Evolutionary conservation across 192 early-diverging fungal genomes (phyloP).

Genomic region (Backusella mclennaniae): DNA sequence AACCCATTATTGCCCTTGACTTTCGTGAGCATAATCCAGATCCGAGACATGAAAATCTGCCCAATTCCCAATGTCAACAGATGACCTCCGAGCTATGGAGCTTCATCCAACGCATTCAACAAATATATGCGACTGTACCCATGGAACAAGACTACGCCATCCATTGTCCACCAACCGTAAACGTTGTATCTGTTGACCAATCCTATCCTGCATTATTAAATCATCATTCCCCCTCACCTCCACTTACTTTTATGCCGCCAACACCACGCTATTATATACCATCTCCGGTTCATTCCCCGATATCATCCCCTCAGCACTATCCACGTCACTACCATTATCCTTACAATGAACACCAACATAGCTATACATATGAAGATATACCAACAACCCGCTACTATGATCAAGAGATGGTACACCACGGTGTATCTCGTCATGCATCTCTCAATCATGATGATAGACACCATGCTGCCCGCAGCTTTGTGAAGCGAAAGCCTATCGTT

Average conservation of each 20-base stretch:
- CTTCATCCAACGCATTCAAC: background rate
- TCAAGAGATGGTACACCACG: background rate
- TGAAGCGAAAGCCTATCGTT: background rate
- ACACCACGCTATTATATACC: background rate
- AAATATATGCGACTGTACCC: background rate
- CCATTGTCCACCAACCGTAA: background rate
- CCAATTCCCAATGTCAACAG: background rate
- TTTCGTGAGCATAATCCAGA: conserved; percentile 3
- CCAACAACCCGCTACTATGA: background rate
- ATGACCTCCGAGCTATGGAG: background rate
- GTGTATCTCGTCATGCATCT: background rate
- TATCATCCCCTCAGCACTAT: background rate
- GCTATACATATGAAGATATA: background rate
- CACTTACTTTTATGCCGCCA: background rate
- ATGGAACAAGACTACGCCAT: background rate
- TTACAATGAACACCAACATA: background rate
- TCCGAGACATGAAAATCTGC: background rate
- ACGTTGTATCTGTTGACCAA: background rate
- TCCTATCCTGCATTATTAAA: background rate
- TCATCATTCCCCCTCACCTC: background rate
- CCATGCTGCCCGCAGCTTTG: background rate
- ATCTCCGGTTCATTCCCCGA: background rate
- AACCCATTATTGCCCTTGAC: background rate
- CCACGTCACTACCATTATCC: background rate
- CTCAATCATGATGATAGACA: background rate